Conservation (phyloP, 2,329 filamentous ascomycete genomes). For the Colletotrichum sp. region DNA sequence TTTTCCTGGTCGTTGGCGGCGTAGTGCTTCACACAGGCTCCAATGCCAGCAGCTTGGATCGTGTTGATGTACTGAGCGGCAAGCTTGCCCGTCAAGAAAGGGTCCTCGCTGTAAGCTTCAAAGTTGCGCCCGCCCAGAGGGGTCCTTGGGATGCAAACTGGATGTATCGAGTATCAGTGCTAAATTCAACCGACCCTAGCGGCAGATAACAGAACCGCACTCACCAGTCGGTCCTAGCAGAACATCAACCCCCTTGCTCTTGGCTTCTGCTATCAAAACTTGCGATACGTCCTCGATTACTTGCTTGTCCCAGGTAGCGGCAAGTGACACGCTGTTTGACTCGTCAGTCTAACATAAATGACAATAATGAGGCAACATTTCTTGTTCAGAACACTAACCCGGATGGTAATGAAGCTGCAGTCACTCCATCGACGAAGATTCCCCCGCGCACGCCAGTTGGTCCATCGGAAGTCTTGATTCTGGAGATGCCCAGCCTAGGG, state of each 20-base stretch:
- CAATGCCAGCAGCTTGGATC: background rate
- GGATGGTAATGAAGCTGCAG: background rate
- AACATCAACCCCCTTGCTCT: background rate
- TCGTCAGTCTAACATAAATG: background rate
- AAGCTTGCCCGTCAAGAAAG: constrained; percentile 71
- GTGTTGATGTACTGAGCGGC: constrained; percentile 56
- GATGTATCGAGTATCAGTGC: background rate
- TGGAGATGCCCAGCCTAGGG: background rate
- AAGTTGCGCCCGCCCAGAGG: constrained; percentile 79
- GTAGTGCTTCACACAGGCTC: background rate
- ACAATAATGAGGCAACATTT: background rate
- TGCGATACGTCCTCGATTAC: background rate
- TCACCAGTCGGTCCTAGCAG: background rate
- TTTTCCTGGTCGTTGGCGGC: background rate
- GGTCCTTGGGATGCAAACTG: constrained; percentile 3
- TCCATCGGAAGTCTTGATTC: background rate
- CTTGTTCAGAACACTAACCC: background rate
- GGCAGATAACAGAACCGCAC: too few species aligned
- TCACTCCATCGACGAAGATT: background rate
- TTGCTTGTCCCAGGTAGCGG: background rate
- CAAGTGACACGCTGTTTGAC: background rate
- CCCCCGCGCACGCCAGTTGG: background rate
- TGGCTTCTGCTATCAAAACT: background rate
- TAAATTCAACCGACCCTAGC: background rate
- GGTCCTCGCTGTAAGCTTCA: constrained; percentile 83